A percentile compares a stretch with the other conserved stretches of the same genome.
phyloP scores from a whole-genome alignment of 192 early-diverging fungal species.

The Umbelopsis sp. region DNA sequence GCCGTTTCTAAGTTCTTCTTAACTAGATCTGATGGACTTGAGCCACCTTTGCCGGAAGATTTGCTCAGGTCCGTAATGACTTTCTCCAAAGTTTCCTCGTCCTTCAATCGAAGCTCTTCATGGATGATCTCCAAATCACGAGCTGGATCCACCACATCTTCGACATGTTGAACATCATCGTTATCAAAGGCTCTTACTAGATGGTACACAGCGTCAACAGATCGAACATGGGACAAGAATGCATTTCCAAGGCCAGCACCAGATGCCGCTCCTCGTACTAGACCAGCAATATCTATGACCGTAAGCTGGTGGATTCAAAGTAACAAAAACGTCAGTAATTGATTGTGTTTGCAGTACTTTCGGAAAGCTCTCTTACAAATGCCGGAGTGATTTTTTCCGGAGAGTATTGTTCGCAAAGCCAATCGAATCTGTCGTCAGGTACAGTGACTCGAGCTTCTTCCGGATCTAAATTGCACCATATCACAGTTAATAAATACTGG shows the following conservation, averaged over 20 bases:
- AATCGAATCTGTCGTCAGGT: conserved; percentile 88
- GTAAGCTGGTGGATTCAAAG: conserved; percentile 78
- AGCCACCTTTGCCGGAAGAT: neutral
- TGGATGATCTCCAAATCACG: conserved; percentile 96
- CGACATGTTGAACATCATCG: conserved; percentile 91
- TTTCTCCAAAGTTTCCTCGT: conserved; percentile 64
- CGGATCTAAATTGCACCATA: conserved; percentile 81
- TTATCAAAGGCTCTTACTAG: conserved; percentile 91
- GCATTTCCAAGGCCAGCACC: conserved; percentile 89
- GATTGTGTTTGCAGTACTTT: neutral
- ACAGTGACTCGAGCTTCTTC: conserved; percentile 89
- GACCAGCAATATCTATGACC: conserved; percentile 96
- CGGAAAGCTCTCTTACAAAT: conserved; percentile 40
- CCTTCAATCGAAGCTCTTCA: conserved; percentile 93
- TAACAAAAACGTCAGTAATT: neutral
- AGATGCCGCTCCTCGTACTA: conserved; percentile 87
- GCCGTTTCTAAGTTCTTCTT: conserved; percentile 5
- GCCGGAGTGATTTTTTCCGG: conserved; percentile 69
- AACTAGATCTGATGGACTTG: neutral
- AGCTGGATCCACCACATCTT: conserved; percentile 86
- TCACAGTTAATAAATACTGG: too few species aligned
- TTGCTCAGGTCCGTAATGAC: conserved; percentile 1
- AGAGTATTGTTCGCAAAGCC: conserved; percentile 71
- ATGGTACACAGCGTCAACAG: conserved; percentile 86
- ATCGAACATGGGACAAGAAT: conserved; percentile 90